Evolutionary conservation across 306 rosid genomes (phyloP).

Genomic region (Sicyos baderoa): DNA sequence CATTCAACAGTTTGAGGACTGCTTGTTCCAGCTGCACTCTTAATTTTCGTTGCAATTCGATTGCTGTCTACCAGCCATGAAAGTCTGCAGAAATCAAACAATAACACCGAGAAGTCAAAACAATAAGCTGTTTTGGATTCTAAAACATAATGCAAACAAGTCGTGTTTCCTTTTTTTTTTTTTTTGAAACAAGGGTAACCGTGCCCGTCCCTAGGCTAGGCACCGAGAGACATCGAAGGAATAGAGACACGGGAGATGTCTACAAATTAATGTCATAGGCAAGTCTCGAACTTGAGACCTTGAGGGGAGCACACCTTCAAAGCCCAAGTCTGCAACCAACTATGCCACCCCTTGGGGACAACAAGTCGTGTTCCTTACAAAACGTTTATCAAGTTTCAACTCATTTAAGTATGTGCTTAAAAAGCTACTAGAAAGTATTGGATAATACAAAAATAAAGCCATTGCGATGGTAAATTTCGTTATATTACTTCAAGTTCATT

Average conservation of each 20-base stretch:
- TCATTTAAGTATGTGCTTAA: neutral
- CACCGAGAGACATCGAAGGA: too few relatives aligned
- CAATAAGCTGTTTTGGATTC: neutral
- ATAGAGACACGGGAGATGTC: too few relatives aligned
- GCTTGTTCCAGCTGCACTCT: constrained; percentile 51
- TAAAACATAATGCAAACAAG: neutral
- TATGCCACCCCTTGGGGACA: too few relatives aligned
- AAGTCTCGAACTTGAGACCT: too few relatives aligned
- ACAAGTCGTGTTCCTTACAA: neutral
- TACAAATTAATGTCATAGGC: too few relatives aligned
- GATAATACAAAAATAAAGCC: neutral
- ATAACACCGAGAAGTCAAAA: neutral
- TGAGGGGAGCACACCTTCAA: too few relatives aligned
- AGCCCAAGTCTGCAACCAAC: too few relatives aligned
- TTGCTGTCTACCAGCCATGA: constrained; percentile 44
- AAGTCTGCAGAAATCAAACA: constrained; percentile 16
- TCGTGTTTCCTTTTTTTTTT: too few relatives aligned
- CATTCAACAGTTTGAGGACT: constrained; percentile 40
- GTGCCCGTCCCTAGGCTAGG: too few relatives aligned
- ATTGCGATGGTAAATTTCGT: neutral
- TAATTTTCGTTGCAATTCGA: constrained; percentile 83
- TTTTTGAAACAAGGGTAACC: too few relatives aligned
- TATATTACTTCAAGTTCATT: neutral
- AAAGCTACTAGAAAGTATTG: neutral
- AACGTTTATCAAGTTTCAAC: neutral